These are phyloP conservation scores for Myxozyma geophila DNA, from an alignment of 805 yeast genomes.

Conservation along the genomic window DNA sequence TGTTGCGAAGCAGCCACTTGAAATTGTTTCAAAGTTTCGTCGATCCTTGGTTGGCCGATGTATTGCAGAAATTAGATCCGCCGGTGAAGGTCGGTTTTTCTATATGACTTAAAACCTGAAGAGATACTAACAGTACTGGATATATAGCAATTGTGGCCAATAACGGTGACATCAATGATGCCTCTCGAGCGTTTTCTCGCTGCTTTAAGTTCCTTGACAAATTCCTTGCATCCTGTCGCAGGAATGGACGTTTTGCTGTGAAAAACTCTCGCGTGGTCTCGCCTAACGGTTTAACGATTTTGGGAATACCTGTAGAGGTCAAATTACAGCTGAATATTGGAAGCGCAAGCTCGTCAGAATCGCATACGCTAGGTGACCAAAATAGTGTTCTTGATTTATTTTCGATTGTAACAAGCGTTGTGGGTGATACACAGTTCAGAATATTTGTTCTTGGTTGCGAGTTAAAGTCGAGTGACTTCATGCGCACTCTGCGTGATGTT, in stretches of 20 bases:
- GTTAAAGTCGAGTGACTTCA: conserved; percentile 3
- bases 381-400: conserved; percentile 13
- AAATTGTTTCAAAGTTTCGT: conserved; percentile 12
- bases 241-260: not conserved
- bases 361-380: conserved; percentile 11
- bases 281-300: not conserved
- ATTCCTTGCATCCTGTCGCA: conserved; percentile 9
- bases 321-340: conserved; percentile 20
- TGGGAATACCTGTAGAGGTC: conserved; percentile 13
- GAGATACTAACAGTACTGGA: not conserved
- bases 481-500: conserved; percentile 13
- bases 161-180: not conserved
- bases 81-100: conserved; percentile 9
- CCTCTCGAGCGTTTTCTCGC: conserved; percentile 3
- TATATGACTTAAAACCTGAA: no score
- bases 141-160: not conserved
- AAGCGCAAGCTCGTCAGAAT: conserved; percentile 1
- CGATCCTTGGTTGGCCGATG: conserved; percentile 16
- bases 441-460: conserved; percentile 28
- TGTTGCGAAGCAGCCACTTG: conserved; percentile 6
- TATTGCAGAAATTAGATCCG: conserved; percentile 6
- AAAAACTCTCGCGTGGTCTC: not conserved
- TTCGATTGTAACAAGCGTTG: not conserved
- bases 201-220: conserved; percentile 15
- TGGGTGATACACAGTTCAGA: conserved; percentile 14